phyloP scores from a whole-genome alignment of 2,329 filamentous ascomycete genomes.

The Ophiostoma triangulosporum region DNA sequence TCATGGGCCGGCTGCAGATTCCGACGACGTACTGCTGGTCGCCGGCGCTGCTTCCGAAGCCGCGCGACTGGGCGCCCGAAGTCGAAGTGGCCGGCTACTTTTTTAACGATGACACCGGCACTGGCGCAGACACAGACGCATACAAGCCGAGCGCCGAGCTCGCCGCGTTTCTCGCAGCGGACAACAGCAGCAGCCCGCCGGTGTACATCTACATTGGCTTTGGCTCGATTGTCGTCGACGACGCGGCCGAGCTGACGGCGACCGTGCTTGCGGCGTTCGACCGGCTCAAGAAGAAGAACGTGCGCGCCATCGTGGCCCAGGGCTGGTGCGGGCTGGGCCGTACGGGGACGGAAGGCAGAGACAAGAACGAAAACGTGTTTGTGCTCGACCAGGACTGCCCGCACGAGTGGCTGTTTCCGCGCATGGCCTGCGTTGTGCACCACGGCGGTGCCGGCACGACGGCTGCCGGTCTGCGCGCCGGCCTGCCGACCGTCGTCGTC shows the following conservation, averaged over 20 bases:
- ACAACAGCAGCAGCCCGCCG: constrained; percentile 58
- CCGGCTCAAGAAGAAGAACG: constrained; percentile 24
- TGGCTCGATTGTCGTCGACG: constrained; percentile 68
- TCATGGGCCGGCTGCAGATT: constrained; percentile 56
- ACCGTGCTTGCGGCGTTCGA: constrained; percentile 60
- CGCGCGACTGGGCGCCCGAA: constrained; percentile 58
- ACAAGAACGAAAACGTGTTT: not conserved
- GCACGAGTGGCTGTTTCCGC: constrained; percentile 80
- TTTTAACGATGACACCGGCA: constrained; percentile 27
- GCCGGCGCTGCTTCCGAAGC: constrained; percentile 44
- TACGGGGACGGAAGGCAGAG: constrained; percentile 25
- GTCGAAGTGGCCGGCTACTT: constrained; percentile 67
- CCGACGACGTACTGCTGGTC: constrained; percentile 60
- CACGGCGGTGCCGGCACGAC: constrained; percentile 83
- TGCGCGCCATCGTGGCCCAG: constrained; percentile 65
- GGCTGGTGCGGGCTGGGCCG: constrained; percentile 78
- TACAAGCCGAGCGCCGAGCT: constrained; percentile 55
- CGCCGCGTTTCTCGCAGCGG: constrained; percentile 49
- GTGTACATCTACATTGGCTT: constrained; percentile 76
- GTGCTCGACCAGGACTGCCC: constrained; percentile 19
- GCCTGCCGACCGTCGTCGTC: constrained; percentile 68
- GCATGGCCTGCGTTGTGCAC: constrained; percentile 70
- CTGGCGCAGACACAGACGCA: not conserved
- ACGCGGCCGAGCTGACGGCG: constrained; percentile 56
- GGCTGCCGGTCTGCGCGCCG: constrained; percentile 69